Percentiles rank a stretch among this genome's conserved stretches.
Evolutionary conservation across 2,329 filamentous ascomycete species (phyloP).

Genomic region (Calonectria montana): DNA sequence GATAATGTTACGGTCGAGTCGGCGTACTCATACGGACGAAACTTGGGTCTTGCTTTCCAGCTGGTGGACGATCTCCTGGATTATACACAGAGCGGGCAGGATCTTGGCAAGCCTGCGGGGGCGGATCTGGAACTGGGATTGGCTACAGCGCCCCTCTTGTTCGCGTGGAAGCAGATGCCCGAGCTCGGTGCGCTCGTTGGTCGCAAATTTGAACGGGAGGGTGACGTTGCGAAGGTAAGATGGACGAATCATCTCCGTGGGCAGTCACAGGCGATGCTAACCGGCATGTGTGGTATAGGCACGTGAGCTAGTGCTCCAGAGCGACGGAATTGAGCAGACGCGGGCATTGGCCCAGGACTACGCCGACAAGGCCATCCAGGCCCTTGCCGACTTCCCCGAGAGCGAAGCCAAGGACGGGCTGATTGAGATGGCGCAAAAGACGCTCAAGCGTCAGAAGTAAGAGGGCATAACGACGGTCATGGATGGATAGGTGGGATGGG

Average conservation of each 20-base stretch:
- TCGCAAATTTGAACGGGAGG: conserved; percentile 85
- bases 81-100: conserved; percentile 86
- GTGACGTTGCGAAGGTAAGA: conserved; percentile 85
- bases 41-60: conserved; percentile 94
- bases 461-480: not conserved
- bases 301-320: conserved; percentile 83
- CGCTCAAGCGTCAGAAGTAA: conserved; percentile 88
- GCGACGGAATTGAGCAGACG: conserved; percentile 92
- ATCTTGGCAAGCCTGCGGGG: conserved; percentile 94
- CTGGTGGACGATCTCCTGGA: conserved; percentile 98
- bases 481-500: conserved; percentile 8
- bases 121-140: conserved; percentile 94
- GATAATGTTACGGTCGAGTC: conserved; percentile 86
- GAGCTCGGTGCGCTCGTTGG: conserved; percentile 91
- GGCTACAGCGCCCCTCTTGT: conserved; percentile 92
- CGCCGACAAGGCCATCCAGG: conserved; percentile 84
- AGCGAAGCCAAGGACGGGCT: conserved; percentile 94
- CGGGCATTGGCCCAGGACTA: conserved; percentile 91
- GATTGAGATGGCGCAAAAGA: conserved; percentile 93
- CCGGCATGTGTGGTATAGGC: conserved; percentile 67
- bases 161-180: conserved; percentile 91
- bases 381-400: conserved; percentile 88
- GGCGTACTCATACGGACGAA: conserved; percentile 92
- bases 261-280: conserved; percentile 36
- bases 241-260: conserved; percentile 28